Conservation (phyloP, 305 asterid genomes). For the Plantago coronopus region DNA sequence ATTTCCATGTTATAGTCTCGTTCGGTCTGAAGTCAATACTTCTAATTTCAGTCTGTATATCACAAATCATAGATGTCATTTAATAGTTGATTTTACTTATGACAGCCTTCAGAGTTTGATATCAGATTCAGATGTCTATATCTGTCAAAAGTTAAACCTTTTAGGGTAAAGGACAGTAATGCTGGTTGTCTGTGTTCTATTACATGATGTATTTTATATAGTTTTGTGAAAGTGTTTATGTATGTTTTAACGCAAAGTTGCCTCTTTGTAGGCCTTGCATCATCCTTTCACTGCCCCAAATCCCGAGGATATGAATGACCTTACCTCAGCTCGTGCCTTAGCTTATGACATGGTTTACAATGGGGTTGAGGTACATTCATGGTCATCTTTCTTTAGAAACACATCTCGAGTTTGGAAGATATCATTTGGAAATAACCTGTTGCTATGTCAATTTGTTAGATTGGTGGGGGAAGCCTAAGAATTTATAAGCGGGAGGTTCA, state of each 20-base stretch:
- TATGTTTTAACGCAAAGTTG: constrained; percentile 7
- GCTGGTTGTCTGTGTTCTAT: background rate
- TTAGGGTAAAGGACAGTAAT: background rate
- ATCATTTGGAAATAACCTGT: background rate
- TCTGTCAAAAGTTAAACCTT: background rate
- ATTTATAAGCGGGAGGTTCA: constrained; percentile 89
- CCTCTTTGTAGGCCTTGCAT: constrained; percentile 71
- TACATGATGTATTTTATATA: background rate
- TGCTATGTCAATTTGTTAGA: constrained; percentile 39
- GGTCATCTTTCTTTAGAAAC: constrained; percentile 11
- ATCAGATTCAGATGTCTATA: background rate
- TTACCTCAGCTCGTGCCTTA: constrained; percentile 89
- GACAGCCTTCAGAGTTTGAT: constrained; percentile 2
- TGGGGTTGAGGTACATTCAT: constrained; percentile 76
- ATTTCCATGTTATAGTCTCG: too few relatives aligned
- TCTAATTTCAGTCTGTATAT: constrained; percentile 4
- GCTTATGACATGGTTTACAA: constrained; percentile 99
- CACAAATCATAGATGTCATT: background rate
- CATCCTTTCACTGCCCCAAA: constrained; percentile 98
- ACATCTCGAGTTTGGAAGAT: constrained; percentile 4
- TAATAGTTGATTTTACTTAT: background rate
- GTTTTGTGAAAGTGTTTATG: background rate
- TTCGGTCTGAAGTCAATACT: background rate
- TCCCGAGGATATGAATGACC: constrained; percentile 82
- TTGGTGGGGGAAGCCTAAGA: constrained; percentile 98